Base-by-base conservation (phyloP, 345 rosid genomes). In the Murraya koenigii region DNA sequence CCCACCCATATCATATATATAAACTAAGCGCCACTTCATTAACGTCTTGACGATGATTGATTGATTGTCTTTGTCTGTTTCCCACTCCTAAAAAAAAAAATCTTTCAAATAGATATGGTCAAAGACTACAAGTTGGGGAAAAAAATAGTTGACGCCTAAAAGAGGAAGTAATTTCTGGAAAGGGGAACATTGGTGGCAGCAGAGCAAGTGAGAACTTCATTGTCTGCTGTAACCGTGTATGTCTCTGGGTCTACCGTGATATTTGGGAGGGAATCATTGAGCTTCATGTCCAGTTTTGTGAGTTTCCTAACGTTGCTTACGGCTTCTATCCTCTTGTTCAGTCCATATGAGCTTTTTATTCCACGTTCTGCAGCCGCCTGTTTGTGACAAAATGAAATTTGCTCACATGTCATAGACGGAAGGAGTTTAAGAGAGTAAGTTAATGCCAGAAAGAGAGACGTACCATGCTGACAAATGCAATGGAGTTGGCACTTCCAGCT, bases 391-490 rank as follows among this genome's bases (percentile, higher is more conserved):
- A 55, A 63, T 71, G 17, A 65, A 72, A 23, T 3, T 35, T n/a
- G 38, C 25, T 61, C 26, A 22, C 14, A 73, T 10, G 23, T 56
- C 8, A 52, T 11, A 22, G 8, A 59, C 15, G 56, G 44, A 58
- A 19, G 20, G 52, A 30, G 39, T 61, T 55, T 73, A 41, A 67
- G 19, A 19, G 65, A 59, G 77, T 58, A 60, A 35, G 54, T 66
- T 39, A 49, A n/a, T 68, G 76, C 28, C 19, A 5, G 28, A 36
- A 44, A 35, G 56, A 67, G 32, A 62, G 58, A 9, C 7, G 0
- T 93, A 82, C 99, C 99, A 91, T 92, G 94, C 99, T 92, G 82
- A 92, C 90, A 80, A 94, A 96, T 58, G 97, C 98, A 65, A 96
- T 82, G 71, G 98, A 96, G 85, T 91, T 87, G 11, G 86, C 81